Evolutionary conservation across 352 stramenopile genomes (phyloP).

Genomic region (Phytophthora agathidicida): DNA sequence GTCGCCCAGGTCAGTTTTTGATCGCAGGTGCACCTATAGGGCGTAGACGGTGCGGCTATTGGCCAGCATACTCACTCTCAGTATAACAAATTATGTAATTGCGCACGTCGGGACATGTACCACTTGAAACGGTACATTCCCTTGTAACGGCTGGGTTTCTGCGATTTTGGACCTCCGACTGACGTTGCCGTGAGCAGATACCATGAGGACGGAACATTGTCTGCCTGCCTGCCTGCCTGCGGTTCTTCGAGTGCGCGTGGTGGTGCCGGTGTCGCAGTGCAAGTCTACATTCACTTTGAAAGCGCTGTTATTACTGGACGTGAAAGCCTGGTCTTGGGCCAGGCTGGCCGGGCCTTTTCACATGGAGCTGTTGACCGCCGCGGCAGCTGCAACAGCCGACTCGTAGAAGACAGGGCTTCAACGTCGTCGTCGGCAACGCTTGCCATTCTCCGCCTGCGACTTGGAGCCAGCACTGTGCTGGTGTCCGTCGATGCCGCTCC

Average conservation of each 20-base stretch:
- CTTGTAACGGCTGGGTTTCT: conserved; percentile 5
- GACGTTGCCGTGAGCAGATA: not conserved
- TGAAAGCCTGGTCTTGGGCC: no score
- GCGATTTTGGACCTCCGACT: not conserved
- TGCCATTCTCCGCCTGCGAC: not conserved
- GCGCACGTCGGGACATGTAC: no score
- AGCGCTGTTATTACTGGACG: no score
- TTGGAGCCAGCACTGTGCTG: conserved; percentile 20
- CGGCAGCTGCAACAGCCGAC: conserved; percentile 3
- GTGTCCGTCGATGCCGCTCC: conserved; percentile 2
- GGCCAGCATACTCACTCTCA: conserved; percentile 16
- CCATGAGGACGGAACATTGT: conserved; percentile 7
- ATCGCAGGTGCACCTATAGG: conserved; percentile 17
- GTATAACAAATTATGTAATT: no score
- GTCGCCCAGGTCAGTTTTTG: conserved; percentile 19
- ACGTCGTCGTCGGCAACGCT: not conserved
- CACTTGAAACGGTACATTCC: not conserved
- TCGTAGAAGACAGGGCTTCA: conserved; percentile 3
- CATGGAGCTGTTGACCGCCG: not conserved
- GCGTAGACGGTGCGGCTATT: conserved; percentile 2
- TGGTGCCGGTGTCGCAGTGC: not conserved
- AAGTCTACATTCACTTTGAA: no score
- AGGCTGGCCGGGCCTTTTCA: not conserved
- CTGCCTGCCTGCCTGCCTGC: no score
- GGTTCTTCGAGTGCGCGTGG: not conserved